A percentile compares a stretch with the other conserved stretches of the same genome.
Conservation (phyloP, 805 yeast genomes). For the Alloascoidea africana region DNA sequence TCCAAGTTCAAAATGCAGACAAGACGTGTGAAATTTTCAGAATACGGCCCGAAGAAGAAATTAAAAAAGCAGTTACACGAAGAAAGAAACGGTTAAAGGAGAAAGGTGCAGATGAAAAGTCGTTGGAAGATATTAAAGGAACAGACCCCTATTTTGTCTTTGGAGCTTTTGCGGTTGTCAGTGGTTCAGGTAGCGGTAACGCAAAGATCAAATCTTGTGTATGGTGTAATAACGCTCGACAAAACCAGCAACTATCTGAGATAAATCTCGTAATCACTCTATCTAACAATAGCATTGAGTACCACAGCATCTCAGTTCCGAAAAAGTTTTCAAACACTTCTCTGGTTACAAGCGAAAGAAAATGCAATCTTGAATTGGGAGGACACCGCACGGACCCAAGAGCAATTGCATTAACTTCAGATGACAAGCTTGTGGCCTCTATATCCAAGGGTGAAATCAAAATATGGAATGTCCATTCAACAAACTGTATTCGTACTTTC, state of each 20-base stretch:
- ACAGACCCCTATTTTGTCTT: constrained; percentile 10
- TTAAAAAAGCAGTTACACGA: constrained; percentile 58
- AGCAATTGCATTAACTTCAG: constrained; percentile 68
- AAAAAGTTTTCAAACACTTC: constrained; percentile 30
- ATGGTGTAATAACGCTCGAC: neutral
- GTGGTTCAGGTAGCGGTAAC: neutral
- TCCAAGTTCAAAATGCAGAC: constrained; percentile 68
- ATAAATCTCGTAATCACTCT: constrained; percentile 52
- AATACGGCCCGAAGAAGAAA: constrained; percentile 60
- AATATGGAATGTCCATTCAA: constrained; percentile 70
- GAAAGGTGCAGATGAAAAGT: constrained; percentile 37
- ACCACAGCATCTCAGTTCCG: constrained; percentile 40
- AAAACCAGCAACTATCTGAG: constrained; percentile 2
- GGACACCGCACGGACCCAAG: constrained; percentile 91
- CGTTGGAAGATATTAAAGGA: constrained; percentile 21
- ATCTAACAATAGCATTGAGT: constrained; percentile 62
- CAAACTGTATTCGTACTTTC: constrained; percentile 70
- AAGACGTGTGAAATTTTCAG: constrained; percentile 69
- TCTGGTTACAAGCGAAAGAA: constrained; percentile 25
- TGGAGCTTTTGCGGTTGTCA: constrained; percentile 16
- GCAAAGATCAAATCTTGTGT: neutral
- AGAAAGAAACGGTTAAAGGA: constrained; percentile 68
- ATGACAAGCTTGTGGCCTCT: constrained; percentile 66
- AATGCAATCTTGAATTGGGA: constrained; percentile 47
- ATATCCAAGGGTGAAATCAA: constrained; percentile 86